Conservation (phyloP, 148 eudicot genomes). For the Chenopodium berlandieri region DNA sequence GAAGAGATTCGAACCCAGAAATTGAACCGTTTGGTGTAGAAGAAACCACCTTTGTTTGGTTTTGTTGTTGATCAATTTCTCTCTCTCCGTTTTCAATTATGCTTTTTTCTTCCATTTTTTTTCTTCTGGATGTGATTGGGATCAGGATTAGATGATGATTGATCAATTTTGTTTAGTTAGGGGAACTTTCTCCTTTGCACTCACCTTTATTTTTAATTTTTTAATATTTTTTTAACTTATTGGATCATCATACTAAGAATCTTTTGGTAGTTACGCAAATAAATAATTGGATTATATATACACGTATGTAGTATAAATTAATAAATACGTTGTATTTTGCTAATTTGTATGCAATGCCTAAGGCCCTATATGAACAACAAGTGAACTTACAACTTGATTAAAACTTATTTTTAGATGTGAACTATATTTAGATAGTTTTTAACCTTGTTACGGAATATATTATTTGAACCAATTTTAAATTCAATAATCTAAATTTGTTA, state of each 20-base stretch:
- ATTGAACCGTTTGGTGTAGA: conserved; percentile 51
- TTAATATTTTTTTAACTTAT: conserved; percentile 13
- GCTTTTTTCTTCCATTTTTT: conserved; percentile 25
- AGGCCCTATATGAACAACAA: no score
- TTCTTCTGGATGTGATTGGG: conserved; percentile 11
- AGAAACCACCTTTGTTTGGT: conserved; percentile 8
- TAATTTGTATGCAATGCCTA: no score
- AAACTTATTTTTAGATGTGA: no score
- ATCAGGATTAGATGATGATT: neutral
- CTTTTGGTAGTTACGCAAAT: neutral
- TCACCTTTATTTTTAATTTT: neutral
- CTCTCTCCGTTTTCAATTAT: conserved; percentile 30
- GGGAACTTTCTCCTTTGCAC: neutral
- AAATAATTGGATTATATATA: neutral
- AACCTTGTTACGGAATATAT: no score
- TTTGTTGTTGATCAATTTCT: neutral
- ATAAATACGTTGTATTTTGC: no score
- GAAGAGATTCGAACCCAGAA: conserved; percentile 81
- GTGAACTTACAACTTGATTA: no score
- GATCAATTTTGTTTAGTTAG: neutral
- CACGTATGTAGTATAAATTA: no score
- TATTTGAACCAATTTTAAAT: no score
- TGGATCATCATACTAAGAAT: conserved; percentile 5
- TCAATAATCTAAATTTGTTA: no score
- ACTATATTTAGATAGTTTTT: no score